Conservation (phyloP, 495 filamentous ascomycete species). For the Oleoguttula mirabilis region DNA sequence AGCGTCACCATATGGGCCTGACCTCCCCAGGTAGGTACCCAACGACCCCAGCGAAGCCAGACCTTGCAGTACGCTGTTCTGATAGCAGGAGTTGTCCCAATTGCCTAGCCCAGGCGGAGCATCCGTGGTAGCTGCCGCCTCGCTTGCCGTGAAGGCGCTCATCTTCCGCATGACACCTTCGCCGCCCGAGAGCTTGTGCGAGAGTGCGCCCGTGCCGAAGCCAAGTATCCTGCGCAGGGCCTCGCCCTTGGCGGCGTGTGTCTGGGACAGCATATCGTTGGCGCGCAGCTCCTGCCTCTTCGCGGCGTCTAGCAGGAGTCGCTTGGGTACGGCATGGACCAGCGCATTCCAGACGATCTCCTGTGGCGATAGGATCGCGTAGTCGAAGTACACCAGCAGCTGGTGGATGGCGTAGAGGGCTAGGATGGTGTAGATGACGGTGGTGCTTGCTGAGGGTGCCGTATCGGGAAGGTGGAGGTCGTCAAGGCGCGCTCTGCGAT, state of each 20-base stretch:
- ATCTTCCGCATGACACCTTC: conserved; percentile 35
- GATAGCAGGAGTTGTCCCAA: conserved; percentile 89
- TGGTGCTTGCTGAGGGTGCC: too few species aligned
- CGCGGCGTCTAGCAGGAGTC: conserved; percentile 13
- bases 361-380: conserved; percentile 16
- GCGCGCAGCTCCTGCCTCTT: conserved; percentile 25
- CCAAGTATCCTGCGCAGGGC: conserved; percentile 55
- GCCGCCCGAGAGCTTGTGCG: conserved; percentile 32
- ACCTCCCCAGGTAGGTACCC: conserved; percentile 37
- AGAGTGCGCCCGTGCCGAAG: conserved; percentile 43
- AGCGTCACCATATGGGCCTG: conserved; percentile 2
- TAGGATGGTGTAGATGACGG: conserved; percentile 2
- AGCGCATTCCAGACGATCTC: conserved; percentile 52
- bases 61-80: conserved; percentile 86
- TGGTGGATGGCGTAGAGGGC: conserved; percentile 14
- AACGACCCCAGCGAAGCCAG: conserved; percentile 64
- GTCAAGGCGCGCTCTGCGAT: too few species aligned
- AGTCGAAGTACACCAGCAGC: conserved; percentile 18
- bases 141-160: conserved; percentile 31
- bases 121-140: conserved; percentile 23
- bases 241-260: conserved; percentile 52
- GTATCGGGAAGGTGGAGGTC: too few species aligned
- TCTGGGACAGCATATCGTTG: conserved; percentile 15
- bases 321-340: conserved; percentile 39
- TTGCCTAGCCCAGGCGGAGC: conserved; percentile 74